Percentiles rank a stretch among this genome's conserved stretches.
Evolutionary conservation across 352 stramenopile genomes (phyloP).

Genomic region (Saprolegnia diclina): DNA sequence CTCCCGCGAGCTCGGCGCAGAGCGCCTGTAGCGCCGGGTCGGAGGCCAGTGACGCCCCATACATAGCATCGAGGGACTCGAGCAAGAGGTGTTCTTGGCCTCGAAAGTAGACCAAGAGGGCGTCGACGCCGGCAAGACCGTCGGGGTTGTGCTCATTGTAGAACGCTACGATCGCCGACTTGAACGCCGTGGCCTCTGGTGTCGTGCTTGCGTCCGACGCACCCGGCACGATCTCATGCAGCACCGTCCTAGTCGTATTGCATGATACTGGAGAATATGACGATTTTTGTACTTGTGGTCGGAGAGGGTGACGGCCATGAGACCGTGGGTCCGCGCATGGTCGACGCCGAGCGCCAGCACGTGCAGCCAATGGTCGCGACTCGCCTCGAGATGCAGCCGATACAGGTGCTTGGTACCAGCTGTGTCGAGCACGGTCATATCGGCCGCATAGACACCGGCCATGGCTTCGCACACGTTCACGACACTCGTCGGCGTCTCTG

Average conservation of each 20-base stretch:
- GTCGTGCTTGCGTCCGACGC: conserved; percentile 33
- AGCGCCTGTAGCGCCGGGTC: conserved; percentile 35
- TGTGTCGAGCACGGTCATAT: not conserved
- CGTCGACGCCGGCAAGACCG: conserved; percentile 7
- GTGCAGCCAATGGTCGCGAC: conserved; percentile 17
- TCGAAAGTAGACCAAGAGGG: conserved; percentile 21
- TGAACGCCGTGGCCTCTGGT: conserved; percentile 20
- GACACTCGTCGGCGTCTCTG: not conserved
- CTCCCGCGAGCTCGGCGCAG: conserved; percentile 26
- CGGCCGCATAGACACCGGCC: not conserved
- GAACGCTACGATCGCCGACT: conserved; percentile 11
- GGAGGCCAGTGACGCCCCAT: conserved; percentile 40
- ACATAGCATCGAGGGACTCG: conserved; percentile 61
- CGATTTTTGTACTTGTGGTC: conserved; percentile 4
- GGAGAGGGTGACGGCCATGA: not conserved
- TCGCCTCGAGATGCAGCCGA: not conserved
- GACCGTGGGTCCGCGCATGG: conserved; percentile 13
- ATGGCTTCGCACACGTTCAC: not conserved
- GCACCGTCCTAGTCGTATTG: conserved; percentile 9
- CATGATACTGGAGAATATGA: not conserved
- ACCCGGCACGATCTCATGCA: conserved; percentile 31
- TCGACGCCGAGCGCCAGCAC: conserved; percentile 19
- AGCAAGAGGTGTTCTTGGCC: conserved; percentile 46
- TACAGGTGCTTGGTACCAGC: conserved; percentile 15
- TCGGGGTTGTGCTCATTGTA: conserved; percentile 25